Evolutionary conservation across 2,329 filamentous ascomycete genomes (phyloP), one percentile per base, ranked within the genome.

Genomic region (Sclerotiophoma versabilis): DNA sequence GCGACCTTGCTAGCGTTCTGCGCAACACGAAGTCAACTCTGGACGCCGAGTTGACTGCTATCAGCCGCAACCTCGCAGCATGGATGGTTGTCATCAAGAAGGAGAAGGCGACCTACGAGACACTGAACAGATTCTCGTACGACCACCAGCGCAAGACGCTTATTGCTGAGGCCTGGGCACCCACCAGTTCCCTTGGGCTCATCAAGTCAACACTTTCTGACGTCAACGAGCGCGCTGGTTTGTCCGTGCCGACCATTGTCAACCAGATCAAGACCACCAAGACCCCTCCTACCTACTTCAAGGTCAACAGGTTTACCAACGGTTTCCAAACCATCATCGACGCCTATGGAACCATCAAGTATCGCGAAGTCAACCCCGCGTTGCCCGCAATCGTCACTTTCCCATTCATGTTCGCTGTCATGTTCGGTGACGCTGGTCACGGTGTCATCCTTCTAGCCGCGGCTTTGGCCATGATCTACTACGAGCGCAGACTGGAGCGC

Each of bases 261-360:
- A 98, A 98, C 76, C 92, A 96, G 80, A 95, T 99, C 73, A 88
- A 87, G 68, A 98, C 93, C 36, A 96, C 93, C 79, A 98, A 97
- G 83, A 98, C 91, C 5, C 95, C 96, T 22, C 95, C 95, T 0
- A 99, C 95, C 0, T 98, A 96, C 76, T 87, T 97, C 76, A 96
- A 96, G 81, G 97, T 93, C 26, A 99, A 99, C 83, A 96, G 93
- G 77, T 98, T 98, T 73, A 99, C 96, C 3, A 89, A 97, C 70
- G 95, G 89, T 20, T 99, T 99, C 81, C 95, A 99, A 78, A 98
- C 93, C 54, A 99, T 99, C 75, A 96, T 99, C 75, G 93, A 99
- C 69, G 95, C 96, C 23, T 99, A 99, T 72, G 96, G 95, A 71
- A 97, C 95, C 34, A 91, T 95, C 57, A 98, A 96, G 63, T 99